Evolutionary conservation across 2,329 filamentous ascomycete species (phyloP).

Genomic region (Zymoseptoria tritici): DNA sequence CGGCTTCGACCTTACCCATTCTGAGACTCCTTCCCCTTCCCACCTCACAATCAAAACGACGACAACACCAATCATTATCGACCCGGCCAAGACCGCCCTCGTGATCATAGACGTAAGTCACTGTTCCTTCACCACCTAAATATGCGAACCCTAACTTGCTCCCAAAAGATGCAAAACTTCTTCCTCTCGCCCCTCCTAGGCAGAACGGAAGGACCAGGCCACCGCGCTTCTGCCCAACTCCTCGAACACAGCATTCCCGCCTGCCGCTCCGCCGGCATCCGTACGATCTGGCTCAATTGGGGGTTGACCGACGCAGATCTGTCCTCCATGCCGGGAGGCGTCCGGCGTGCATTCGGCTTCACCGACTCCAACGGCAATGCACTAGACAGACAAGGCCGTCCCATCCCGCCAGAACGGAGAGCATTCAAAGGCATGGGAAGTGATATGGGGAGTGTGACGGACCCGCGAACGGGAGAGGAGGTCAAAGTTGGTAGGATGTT

Average conservation of each 20-base stretch:
- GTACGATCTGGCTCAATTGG: slow-evolving; percentile 52
- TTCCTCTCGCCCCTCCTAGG: slow-evolving; percentile 29
- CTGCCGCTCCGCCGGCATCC: slow-evolving; percentile 45
- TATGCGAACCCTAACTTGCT: too few species aligned
- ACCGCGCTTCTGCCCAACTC: slow-evolving; percentile 37
- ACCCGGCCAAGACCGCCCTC: slow-evolving; percentile 29
- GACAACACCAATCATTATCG: slow-evolving; percentile 25
- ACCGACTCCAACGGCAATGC: slow-evolving; percentile 14
- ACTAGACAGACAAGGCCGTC: slow-evolving; percentile 21
- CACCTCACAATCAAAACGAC: slow-evolving; percentile 21
- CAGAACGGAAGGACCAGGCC: slow-evolving; percentile 31
- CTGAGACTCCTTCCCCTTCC: slow-evolving; percentile 25
- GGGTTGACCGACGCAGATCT: slow-evolving; percentile 49
- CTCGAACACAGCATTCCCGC: slow-evolving; percentile 40
- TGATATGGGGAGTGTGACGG: slow-evolving; percentile 22
- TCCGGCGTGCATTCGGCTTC: slow-evolving; percentile 44
- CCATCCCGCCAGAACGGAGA: slow-evolving; percentile 12
- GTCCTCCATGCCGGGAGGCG: slow-evolving; percentile 42
- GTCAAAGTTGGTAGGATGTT: slow-evolving; percentile 41
- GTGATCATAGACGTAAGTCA: slow-evolving; percentile 25
- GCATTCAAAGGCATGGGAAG: slow-evolving; percentile 29
- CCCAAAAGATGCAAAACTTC: slow-evolving; percentile 30
- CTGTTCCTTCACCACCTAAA: background rate
- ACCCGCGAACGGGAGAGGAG: slow-evolving; percentile 36
- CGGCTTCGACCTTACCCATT: slow-evolving; percentile 43